Evolutionary conservation across 129 eudicot genomes (phyloP), one percentile per base, ranked within the genome.

Genomic region (Centaurea solstitialis): DNA sequence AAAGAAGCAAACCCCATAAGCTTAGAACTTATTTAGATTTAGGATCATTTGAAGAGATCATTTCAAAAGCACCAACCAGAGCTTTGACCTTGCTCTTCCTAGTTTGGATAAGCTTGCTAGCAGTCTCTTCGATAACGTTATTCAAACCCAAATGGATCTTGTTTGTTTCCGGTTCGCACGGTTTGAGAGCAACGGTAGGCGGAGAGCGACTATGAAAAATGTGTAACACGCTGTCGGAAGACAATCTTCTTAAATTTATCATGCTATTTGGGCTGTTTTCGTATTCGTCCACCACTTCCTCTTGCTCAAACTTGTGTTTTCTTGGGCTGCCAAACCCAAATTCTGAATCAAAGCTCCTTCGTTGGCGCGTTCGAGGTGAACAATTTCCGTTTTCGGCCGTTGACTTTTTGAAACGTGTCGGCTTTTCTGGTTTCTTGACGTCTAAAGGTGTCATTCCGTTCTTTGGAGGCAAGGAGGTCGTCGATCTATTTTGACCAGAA

Each of bases 1-100:
- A 41, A 41, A 41, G 47, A 41, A 41, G 47, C 47, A 41, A 41
- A 41, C 62, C 62, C 62, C 18, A 50, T 50, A 50, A 50, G 62
- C 62, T 50, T 5, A 50, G 62, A 50, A 50, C 21, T 50, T 7
- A 15, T 53, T 17, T 53, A 53, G 65, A 7, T n/a, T 57, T 57
- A 57, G 65, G 18, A 57, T 65, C 39, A 68, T 43, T 23, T 67
- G 65, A 30, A 43, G 81, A 78, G 21, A 79, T 20, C 76, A 79
- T 79, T 80, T 93, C 98, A 69, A 93, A 93, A 75, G 93, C 96
- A 73, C 88, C 92, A 74, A 93, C 96, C 79, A 93, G 68, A 73
- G 96, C 98, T 68, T 88, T 83, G 70, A 93, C 96, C 85, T 87
- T 89, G 83, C 92, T 87, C 73, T 85, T 92, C 72, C 89, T 87